Evolutionary conservation across 176 grass and related monocot genomes (phyloP), one percentile per base, ranked within the genome.

Genomic region (Phoenix dactylifera): DNA sequence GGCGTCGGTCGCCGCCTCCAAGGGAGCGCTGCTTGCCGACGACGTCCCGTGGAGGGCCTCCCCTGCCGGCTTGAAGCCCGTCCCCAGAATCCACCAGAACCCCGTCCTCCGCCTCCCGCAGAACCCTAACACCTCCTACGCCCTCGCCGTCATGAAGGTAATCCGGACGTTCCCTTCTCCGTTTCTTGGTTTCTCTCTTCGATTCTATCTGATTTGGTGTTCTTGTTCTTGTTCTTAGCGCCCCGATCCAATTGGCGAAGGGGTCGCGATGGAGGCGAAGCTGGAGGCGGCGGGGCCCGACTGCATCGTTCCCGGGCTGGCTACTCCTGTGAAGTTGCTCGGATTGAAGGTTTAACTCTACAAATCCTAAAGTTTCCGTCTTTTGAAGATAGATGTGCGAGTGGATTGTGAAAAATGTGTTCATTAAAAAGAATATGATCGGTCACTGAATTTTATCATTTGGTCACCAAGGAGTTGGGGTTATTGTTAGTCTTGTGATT

Each of bases 141-240:
- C 93, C 60, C 68, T 98, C 68, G 78, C 88, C 68, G 71, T 98
- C 66, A 98, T 98, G 93, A 98, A 85, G 93, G 93, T 89, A 60
- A 62, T 22, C 10, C 22, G 4, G 7, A 4, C 49, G 4, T 67
- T 58, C 12, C 24, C 26, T 58, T 29, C 52, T 15, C 5, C 24
- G 39, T n/a, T 70, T 1, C 52, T n/a, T 60, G 50, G 7, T 3
- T 6, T 0, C 19, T 72, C 52, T 7, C 24, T 23, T 18, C 52
- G 24, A 18, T n/a, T 62, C 49, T 62, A 23, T 71, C 67, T 16
- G 74, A 52, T 76, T 18, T 72, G 24, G 50, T 15, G 25, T 69
- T 51, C 56, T 50, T 65, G 26, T 22, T 44, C 52, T 60, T 62
- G 52, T 15, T 69, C 52, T 52, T 77, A 98, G 93, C 82, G 83